A percentile compares a stretch with the other conserved stretches of the same genome.
These are phyloP conservation scores for Exophiala alcalophila DNA, from an alignment of 2,329 filamentous ascomycete genomes.

Conservation along the genomic window DNA sequence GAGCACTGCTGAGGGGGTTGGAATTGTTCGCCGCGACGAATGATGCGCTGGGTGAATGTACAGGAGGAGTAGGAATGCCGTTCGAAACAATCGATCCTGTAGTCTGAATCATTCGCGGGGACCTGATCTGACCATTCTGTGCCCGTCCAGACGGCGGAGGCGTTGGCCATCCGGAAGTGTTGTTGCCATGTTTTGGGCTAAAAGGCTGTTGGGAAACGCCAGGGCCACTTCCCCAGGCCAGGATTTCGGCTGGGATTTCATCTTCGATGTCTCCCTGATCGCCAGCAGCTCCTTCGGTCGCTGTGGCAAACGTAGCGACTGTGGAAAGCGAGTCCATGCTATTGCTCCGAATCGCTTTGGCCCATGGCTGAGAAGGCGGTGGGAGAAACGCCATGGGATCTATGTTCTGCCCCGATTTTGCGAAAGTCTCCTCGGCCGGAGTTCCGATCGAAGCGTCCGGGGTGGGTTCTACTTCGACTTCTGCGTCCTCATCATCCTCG, in stretches of 20 bases:
- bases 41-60: conserved; percentile 14
- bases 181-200: conserved; percentile 13
- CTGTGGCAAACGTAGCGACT: conserved; percentile 62
- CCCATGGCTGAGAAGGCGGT: conserved; percentile 21
- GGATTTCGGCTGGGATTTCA: conserved; percentile 32
- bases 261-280: conserved; percentile 36
- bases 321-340: conserved; percentile 62
- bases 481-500: conserved; percentile 12
- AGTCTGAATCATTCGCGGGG: conserved; percentile 12
- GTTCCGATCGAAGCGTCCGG: conserved; percentile 9
- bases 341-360: conserved; percentile 43
- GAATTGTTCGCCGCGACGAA: conserved; percentile 1
- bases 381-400: conserved; percentile 2
- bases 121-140: conserved; percentile 11
- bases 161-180: conserved; percentile 14
- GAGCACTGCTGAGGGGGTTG: not conserved
- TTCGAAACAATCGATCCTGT: conserved; percentile 20
- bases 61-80: conserved; percentile 24
- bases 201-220: conserved; percentile 16
- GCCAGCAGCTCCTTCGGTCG: conserved; percentile 50
- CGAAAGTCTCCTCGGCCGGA: conserved; percentile 29
- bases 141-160: conserved; percentile 10
- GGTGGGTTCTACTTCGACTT: not conserved
- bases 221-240: conserved; percentile 27
- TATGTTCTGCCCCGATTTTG: not conserved